phyloP scores from a whole-genome alignment of 176 grass and related monocot species.

The Oryza australiensis region DNA sequence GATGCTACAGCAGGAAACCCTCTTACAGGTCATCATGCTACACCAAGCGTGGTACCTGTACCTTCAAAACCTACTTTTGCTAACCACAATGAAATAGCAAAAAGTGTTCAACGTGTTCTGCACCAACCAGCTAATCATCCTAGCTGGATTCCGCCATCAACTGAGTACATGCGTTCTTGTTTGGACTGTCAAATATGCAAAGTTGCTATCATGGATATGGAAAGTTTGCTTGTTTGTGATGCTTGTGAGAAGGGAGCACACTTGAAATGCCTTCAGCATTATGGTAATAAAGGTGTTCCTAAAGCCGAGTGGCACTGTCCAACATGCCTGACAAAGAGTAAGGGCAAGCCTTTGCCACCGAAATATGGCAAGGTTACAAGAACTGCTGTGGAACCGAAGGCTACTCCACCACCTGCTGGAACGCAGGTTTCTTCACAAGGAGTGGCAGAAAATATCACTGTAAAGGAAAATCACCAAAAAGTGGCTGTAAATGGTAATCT shows the following conservation, averaged over 20 bases:
- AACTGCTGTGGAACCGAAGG: slow-evolving; percentile 58
- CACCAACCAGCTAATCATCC: slow-evolving; percentile 52
- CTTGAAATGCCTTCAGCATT: slow-evolving; percentile 87
- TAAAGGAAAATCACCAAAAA: slow-evolving; percentile 56
- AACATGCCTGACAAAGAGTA: slow-evolving; percentile 67
- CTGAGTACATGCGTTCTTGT: slow-evolving; percentile 75
- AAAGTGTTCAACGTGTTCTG: slow-evolving; percentile 65
- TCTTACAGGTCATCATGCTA: slow-evolving; percentile 58
- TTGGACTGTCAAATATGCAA: slow-evolving; percentile 91
- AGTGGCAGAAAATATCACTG: slow-evolving; percentile 42
- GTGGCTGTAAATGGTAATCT: slow-evolving; percentile 57
- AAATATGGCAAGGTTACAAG: slow-evolving; percentile 98
- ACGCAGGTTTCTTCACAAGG: slow-evolving; percentile 40
- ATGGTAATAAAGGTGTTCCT: slow-evolving; percentile 77
- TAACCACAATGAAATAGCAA: slow-evolving; percentile 75
- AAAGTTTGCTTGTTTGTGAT: slow-evolving; percentile 97
- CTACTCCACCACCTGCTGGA: slow-evolving; percentile 41
- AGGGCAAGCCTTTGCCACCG: slow-evolving; percentile 90
- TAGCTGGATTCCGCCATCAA: slow-evolving; percentile 89
- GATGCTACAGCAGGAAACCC: slow-evolving; percentile 46
- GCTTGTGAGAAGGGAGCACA: slow-evolving; percentile 92
- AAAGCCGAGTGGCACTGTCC: slow-evolving; percentile 96
- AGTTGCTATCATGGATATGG: slow-evolving; percentile 60
- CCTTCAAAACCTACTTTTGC: slow-evolving; percentile 54
- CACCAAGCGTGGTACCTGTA: slow-evolving; percentile 46